Percentiles rank a stretch among this genome's conserved stretches.
phyloP scores from a whole-genome alignment of 2,329 filamentous ascomycete species.

The Chaetomium globosum region DNA sequence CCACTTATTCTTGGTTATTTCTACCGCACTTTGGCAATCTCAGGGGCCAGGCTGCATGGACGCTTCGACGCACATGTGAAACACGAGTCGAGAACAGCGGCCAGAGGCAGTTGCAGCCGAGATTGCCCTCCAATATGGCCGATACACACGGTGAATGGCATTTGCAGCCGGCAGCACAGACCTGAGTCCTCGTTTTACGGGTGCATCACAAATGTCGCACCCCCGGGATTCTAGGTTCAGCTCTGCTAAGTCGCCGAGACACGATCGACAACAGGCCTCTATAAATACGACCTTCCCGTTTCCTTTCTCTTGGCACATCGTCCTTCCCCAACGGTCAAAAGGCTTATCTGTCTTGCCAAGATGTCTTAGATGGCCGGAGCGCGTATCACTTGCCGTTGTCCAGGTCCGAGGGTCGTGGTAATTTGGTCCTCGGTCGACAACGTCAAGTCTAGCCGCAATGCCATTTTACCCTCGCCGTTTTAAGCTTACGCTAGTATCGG shows the following conservation, averaged over 20 bases:
- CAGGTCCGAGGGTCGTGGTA: neutral
- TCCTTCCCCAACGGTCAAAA: neutral
- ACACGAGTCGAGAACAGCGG: neutral
- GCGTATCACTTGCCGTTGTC: neutral
- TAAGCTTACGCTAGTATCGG: neutral
- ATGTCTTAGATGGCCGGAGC: neutral
- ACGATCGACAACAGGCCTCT: neutral
- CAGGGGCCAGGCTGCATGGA: neutral
- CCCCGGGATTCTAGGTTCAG: neutral
- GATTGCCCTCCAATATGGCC: neutral
- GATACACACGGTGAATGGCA: neutral
- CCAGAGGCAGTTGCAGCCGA: neutral
- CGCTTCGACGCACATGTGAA: neutral
- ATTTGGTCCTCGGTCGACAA: neutral
- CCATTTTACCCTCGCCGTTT: neutral
- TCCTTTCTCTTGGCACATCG: neutral
- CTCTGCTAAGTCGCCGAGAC: neutral
- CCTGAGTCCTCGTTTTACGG: neutral
- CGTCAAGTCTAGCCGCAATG: neutral
- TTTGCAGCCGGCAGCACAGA: neutral
- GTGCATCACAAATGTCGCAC: neutral
- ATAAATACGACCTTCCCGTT: slow-evolving; percentile 1
- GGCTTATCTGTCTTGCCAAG: neutral
- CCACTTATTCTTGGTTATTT: neutral
- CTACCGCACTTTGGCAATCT: neutral